Percentiles rank a stretch among this genome's conserved stretches.
phyloP scores from a whole-genome alignment of 2,329 filamentous ascomycete species.

The Fusarium sp. region DNA sequence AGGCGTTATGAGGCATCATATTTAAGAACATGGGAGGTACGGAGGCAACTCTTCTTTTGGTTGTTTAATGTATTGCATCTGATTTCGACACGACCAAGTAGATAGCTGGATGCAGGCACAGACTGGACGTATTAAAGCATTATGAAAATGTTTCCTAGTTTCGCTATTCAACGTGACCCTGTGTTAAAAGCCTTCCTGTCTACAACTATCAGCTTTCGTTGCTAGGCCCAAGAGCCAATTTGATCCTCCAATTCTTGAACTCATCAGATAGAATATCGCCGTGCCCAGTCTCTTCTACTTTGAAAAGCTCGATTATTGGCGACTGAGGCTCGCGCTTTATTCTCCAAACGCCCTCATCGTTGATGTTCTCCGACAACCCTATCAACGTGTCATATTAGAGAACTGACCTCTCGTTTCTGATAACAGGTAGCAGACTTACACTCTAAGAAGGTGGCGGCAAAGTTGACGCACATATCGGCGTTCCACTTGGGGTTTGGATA shows the following conservation, averaged over 20 bases:
- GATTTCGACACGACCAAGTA: slow-evolving; percentile 15
- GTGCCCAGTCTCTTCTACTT: slow-evolving; percentile 76
- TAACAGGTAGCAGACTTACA: slow-evolving; percentile 65
- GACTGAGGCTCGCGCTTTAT: slow-evolving; percentile 75
- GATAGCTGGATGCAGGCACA: slow-evolving; percentile 34
- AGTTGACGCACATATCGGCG: slow-evolving; percentile 93
- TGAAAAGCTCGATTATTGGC: slow-evolving; percentile 77
- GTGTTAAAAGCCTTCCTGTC: neutral
- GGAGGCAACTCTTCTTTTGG: slow-evolving; percentile 30
- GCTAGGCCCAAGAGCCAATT: slow-evolving; percentile 57
- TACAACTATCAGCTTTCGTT: slow-evolving; percentile 21
- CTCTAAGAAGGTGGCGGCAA: slow-evolving; percentile 80
- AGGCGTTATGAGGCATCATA: slow-evolving; percentile 28
- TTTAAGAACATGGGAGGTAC: slow-evolving; percentile 25
- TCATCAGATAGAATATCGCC: slow-evolving; percentile 81
- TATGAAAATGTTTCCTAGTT: neutral
- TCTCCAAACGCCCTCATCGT: slow-evolving; percentile 82
- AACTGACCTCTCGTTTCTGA: neutral
- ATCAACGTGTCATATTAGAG: slow-evolving; percentile 14
- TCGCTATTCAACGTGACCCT: neutral
- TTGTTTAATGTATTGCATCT: slow-evolving; percentile 11
- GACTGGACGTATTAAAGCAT: slow-evolving; percentile 16
- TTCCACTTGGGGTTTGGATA: slow-evolving; percentile 81
- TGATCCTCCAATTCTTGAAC: slow-evolving; percentile 81
- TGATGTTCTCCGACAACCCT: slow-evolving; percentile 74